These are phyloP conservation scores for Orbilia oligospora DNA, from an alignment of 2,329 filamentous ascomycete species.

Conservation along the genomic window DNA sequence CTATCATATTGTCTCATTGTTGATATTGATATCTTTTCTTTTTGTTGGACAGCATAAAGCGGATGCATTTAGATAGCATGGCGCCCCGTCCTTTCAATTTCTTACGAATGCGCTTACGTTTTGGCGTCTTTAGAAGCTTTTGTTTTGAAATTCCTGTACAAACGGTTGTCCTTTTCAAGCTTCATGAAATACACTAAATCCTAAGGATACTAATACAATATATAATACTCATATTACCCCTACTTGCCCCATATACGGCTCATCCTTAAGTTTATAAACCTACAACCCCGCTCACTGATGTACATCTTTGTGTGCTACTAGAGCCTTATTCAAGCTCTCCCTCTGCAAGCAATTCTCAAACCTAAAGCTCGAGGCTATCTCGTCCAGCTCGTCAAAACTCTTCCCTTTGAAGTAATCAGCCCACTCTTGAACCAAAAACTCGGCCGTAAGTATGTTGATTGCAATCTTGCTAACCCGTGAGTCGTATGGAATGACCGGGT, in stretches of 20 bases:
- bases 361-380: conserved; percentile 71
- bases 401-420: conserved; percentile 72
- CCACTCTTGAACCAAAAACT: conserved; percentile 72
- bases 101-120: conserved; percentile 1
- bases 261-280: too few relatives aligned
- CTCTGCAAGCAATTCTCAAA: conserved; percentile 72
- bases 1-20: neutral
- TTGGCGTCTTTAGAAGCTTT: conserved; percentile 3
- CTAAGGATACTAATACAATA: conserved; percentile 15
- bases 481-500: conserved; percentile 70
- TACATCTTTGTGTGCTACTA: conserved; percentile 62
- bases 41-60: neutral
- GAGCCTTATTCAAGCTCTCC: conserved; percentile 69
- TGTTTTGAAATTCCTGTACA: neutral
- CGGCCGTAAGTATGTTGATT: conserved; percentile 70
- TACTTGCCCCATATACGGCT: neutral
- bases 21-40: neutral
- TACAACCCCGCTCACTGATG: neutral
- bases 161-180: neutral
- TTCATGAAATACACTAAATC: neutral
- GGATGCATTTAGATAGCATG: conserved; percentile 1
- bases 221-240: neutral
- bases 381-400: conserved; percentile 71
- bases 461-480: conserved; percentile 69
- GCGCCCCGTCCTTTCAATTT: neutral